Percentiles rank a stretch among this genome's conserved stretches.
Conservation (phyloP, 2,329 filamentous ascomycete species). For the Talaromyces islandicus region DNA sequence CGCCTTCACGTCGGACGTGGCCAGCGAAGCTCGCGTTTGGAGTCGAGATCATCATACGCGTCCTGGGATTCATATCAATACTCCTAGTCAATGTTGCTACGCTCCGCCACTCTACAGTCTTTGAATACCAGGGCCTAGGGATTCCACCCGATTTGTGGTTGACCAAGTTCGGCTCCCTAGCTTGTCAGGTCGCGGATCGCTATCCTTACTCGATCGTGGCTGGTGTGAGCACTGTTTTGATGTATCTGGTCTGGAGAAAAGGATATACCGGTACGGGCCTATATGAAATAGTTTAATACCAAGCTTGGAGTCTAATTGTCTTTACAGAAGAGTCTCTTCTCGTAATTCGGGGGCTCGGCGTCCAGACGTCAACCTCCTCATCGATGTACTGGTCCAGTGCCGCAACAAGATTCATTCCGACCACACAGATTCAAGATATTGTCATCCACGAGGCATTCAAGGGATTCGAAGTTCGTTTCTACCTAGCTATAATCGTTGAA, state of each 20-base stretch:
- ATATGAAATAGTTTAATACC: neutral
- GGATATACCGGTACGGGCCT: conserved; percentile 45
- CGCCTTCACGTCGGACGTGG: conserved; percentile 47
- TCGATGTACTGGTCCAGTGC: conserved; percentile 59
- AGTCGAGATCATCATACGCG: conserved; percentile 40
- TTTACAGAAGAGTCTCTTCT: conserved; percentile 74
- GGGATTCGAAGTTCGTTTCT: conserved; percentile 85
- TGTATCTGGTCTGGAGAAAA: conserved; percentile 42
- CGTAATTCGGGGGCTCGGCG: conserved; percentile 79
- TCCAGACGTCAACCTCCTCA: conserved; percentile 75
- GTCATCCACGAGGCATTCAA: conserved; percentile 92
- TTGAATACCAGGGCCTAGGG: conserved; percentile 19
- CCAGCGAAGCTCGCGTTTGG: conserved; percentile 40
- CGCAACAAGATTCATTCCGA: conserved; percentile 76
- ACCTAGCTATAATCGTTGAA: conserved; percentile 82
- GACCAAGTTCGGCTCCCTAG: conserved; percentile 23
- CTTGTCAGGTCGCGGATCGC: conserved; percentile 31
- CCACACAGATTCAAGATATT: conserved; percentile 84
- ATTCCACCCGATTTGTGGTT: conserved; percentile 29
- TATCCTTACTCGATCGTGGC: conserved; percentile 39
- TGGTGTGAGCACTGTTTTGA: conserved; percentile 30
- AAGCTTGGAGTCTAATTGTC: conserved; percentile 14
- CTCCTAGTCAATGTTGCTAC: conserved; percentile 31
- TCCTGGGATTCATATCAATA: conserved; percentile 37
- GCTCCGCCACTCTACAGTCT: conserved; percentile 23